Conservation (phyloP, 108 stramenopile species). For the Skeletonema grethae region DNA sequence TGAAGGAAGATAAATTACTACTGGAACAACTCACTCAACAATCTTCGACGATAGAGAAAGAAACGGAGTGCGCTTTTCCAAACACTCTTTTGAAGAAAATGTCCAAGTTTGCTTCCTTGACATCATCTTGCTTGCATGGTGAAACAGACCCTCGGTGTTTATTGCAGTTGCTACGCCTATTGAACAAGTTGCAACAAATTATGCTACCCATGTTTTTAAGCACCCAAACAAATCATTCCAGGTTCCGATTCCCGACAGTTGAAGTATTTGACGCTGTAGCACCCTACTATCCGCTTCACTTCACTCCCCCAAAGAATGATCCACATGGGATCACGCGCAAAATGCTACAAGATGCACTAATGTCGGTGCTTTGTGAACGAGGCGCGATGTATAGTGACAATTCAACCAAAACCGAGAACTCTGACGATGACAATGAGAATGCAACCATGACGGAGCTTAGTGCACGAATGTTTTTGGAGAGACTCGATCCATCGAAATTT, state of each 20-base stretch:
- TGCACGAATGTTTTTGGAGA: slow-evolving; percentile 70
- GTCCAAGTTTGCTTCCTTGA: slow-evolving; percentile 56
- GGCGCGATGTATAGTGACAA: slow-evolving; percentile 33
- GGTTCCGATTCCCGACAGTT: slow-evolving; percentile 57
- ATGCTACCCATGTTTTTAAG: slow-evolving; percentile 37
- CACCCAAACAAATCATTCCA: slow-evolving; percentile 1
- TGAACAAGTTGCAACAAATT: slow-evolving; percentile 59
- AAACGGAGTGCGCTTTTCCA: background rate
- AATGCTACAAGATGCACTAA: slow-evolving; percentile 62
- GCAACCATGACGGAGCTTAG: slow-evolving; percentile 65
- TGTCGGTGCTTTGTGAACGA: slow-evolving; percentile 63
- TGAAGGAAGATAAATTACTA: slow-evolving; percentile 27
- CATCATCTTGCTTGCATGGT: slow-evolving; percentile 76
- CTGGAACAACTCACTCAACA: slow-evolving; percentile 14
- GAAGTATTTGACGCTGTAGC: slow-evolving; percentile 83
- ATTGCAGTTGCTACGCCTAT: slow-evolving; percentile 66
- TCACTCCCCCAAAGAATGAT: slow-evolving; percentile 86
- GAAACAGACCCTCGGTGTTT: slow-evolving; percentile 91
- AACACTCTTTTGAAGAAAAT: slow-evolving; percentile 29
- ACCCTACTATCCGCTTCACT: slow-evolving; percentile 87
- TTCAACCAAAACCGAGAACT: background rate
- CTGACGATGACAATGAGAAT: slow-evolving; percentile 15
- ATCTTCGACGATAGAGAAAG: background rate
- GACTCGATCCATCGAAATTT: slow-evolving; percentile 53
- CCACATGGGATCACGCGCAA: slow-evolving; percentile 76